Percentiles rank a stretch among this genome's conserved stretches.
Evolutionary conservation across 148 eudicot species (phyloP).

Genomic region (Pouteria glomerata): DNA sequence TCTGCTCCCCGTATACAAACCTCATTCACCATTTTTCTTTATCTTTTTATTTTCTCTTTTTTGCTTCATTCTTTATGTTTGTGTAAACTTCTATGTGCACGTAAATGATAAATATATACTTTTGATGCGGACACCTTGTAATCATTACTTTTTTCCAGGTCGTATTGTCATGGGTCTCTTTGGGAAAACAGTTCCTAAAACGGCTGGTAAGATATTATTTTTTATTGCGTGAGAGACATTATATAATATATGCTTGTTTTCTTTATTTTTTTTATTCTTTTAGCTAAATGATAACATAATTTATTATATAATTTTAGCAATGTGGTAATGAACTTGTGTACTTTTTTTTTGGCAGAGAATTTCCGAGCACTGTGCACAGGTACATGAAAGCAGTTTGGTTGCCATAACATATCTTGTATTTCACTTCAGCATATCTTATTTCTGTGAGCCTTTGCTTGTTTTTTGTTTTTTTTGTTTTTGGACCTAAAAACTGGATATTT

Average conservation of each 20-base stretch:
- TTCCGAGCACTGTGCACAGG: slow-evolving; percentile 98
- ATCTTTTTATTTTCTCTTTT: too few relatives aligned
- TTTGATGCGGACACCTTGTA: slow-evolving; percentile 1
- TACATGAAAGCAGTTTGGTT: slow-evolving; percentile 18
- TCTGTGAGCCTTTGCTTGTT: neutral
- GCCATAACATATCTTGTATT: neutral
- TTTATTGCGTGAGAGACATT: neutral
- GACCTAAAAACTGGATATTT: neutral
- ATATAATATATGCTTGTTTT: neutral
- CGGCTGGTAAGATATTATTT: slow-evolving; percentile 57
- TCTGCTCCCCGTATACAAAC: too few relatives aligned
- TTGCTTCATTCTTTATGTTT: neutral
- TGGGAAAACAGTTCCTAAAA: slow-evolving; percentile 96
- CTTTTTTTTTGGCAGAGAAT: slow-evolving; percentile 54
- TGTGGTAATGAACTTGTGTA: slow-evolving; percentile 9
- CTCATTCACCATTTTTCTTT: too few relatives aligned
- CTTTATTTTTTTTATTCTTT: neutral
- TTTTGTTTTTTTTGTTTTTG: too few relatives aligned
- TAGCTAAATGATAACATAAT: neutral
- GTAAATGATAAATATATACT: neutral
- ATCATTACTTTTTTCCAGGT: slow-evolving; percentile 41
- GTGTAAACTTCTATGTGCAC: neutral
- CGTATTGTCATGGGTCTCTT: slow-evolving; percentile 90
- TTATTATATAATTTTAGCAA: neutral
- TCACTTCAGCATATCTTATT: neutral